A percentile compares a stretch with the other conserved stretches of the same genome.
Conservation (phyloP, 331 rosid genomes). For the Rhamnella rubrinervis region DNA sequence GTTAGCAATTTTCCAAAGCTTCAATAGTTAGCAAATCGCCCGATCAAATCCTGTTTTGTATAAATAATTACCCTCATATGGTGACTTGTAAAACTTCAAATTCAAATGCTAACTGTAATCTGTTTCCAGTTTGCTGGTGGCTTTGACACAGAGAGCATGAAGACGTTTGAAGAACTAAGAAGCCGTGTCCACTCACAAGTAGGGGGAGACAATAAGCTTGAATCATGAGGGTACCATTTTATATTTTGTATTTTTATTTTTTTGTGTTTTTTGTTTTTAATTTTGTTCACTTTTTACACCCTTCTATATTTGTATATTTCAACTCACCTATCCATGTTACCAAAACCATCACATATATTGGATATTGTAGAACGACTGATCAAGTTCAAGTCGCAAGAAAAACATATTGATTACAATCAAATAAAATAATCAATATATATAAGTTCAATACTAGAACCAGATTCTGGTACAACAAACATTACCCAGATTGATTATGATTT, state of each 20-base stretch:
- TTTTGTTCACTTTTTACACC: conserved; percentile 8
- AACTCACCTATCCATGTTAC: conserved; percentile 26
- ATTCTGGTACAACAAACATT: too few species aligned
- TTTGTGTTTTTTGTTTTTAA: too few species aligned
- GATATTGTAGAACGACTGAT: conserved; percentile 29
- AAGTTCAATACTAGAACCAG: background rate
- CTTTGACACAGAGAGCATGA: conserved; percentile 91
- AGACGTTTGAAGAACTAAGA: conserved; percentile 87
- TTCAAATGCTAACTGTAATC: too few species aligned
- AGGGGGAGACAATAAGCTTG: conserved; percentile 48
- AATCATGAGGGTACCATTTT: conserved; percentile 27
- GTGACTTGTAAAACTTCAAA: too few species aligned
- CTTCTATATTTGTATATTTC: conserved; percentile 38
- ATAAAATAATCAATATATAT: background rate
- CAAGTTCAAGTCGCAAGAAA: conserved; percentile 18
- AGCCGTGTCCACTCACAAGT: conserved; percentile 48
- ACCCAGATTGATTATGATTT: too few species aligned
- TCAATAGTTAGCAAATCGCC: too few species aligned
- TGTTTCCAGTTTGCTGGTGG: conserved; percentile 86
- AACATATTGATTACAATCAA: background rate
- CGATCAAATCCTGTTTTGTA: too few species aligned
- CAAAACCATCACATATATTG: conserved; percentile 25
- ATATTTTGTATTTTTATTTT: conserved; percentile 9
- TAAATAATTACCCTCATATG: too few species aligned
- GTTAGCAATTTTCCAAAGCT: too few species aligned